These are phyloP conservation scores for Yamadazyma trypodendri DNA, from an alignment of 1,139 yeast species.

Conservation along the genomic window DNA sequence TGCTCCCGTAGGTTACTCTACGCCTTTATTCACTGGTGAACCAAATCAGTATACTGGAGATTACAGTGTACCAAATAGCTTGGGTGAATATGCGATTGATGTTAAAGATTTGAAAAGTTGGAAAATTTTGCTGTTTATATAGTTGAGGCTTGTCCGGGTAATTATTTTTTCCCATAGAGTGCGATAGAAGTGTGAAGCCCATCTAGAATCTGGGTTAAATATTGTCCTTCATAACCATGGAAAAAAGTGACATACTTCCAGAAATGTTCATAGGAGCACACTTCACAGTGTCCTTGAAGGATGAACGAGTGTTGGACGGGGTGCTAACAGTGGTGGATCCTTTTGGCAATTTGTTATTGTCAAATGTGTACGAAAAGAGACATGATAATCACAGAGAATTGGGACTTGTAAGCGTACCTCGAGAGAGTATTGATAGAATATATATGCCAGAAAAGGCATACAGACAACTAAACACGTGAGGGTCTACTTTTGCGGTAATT, in stretches of 20 bases:
- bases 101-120: constrained; percentile 24
- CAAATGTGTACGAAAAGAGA: constrained; percentile 36
- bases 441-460: constrained; percentile 22
- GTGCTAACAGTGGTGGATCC: constrained; percentile 45
- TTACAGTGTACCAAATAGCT: constrained; percentile 6
- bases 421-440: constrained; percentile 27
- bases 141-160: background rate
- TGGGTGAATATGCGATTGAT: constrained; percentile 50
- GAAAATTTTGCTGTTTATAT: constrained; percentile 9
- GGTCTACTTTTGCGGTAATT: too few relatives aligned
- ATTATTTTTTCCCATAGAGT: background rate
- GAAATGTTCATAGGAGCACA: constrained; percentile 33
- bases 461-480: too few relatives aligned
- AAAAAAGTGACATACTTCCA: constrained; percentile 16
- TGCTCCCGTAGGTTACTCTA: constrained; percentile 47
- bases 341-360: constrained; percentile 42
- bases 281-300: constrained; percentile 29
- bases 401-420: constrained; percentile 48
- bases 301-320: constrained; percentile 37
- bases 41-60: constrained; percentile 17
- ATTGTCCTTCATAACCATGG: too few relatives aligned
- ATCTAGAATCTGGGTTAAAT: too few relatives aligned
- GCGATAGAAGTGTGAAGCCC: too few relatives aligned
- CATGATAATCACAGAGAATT: constrained; percentile 33
- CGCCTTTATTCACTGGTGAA: constrained; percentile 36